phyloP scores from a whole-genome alignment of 176 grass and related monocot species.

The Avena insularis region DNA sequence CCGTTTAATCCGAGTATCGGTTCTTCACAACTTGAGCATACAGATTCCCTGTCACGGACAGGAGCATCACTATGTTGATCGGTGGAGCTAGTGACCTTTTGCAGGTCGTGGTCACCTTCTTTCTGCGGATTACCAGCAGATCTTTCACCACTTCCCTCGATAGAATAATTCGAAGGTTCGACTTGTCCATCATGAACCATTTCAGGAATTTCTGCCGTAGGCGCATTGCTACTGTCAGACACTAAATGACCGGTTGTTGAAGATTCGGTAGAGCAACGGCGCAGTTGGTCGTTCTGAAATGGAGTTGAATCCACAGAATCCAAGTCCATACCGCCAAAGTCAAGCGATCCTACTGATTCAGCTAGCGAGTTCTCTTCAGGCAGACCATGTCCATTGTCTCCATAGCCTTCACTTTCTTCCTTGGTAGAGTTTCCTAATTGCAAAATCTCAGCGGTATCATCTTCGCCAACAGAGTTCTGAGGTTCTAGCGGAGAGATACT shows the following conservation, averaged over 20 bases:
- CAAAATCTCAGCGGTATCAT: slow-evolving; percentile 15
- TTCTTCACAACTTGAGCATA: slow-evolving; percentile 48
- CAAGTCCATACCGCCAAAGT: slow-evolving; percentile 13
- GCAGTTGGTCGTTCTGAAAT: slow-evolving; percentile 30
- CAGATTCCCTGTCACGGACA: slow-evolving; percentile 44
- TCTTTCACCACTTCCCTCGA: slow-evolving; percentile 15
- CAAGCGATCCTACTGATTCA: slow-evolving; percentile 58
- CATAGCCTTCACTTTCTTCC: slow-evolving; percentile 41
- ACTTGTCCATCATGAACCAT: slow-evolving; percentile 3
- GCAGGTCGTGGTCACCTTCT: slow-evolving; percentile 13
- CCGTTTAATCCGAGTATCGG: slow-evolving; percentile 21
- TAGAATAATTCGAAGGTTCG: neutral
- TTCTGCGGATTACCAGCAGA: neutral
- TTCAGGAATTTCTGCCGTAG: neutral
- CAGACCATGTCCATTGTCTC: slow-evolving; percentile 43
- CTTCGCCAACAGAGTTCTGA: slow-evolving; percentile 47
- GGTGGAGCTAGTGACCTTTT: slow-evolving; percentile 31
- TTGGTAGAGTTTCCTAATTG: slow-evolving; percentile 34
- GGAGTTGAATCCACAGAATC: slow-evolving; percentile 44
- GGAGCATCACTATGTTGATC: slow-evolving; percentile 11
- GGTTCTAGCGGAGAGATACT: slow-evolving; percentile 45
- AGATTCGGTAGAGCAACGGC: neutral
- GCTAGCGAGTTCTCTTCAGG: slow-evolving; percentile 48
- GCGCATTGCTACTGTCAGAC: neutral
- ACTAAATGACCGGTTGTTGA: slow-evolving; percentile 30